Base-by-base conservation (phyloP, 345 rosid species). In the Citrus reticulata region DNA sequence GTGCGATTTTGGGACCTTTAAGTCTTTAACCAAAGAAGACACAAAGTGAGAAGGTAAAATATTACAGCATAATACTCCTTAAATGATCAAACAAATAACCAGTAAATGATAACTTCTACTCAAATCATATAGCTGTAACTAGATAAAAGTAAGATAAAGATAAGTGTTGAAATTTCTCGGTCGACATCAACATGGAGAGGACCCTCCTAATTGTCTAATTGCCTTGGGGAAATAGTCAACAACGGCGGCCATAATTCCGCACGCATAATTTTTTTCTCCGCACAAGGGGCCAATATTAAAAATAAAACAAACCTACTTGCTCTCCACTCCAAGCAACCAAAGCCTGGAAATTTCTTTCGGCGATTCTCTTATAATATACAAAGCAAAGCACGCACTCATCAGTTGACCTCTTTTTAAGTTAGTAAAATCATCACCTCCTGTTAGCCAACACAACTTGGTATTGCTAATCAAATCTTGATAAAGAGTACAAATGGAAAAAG, bases 401-500 rank as follows among this genome's bases (percentile, higher is more conserved):
- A 20, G 3, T 20, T 22, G 29, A n/a, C 27, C 27, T 37, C 25
- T 1, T 66, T 9, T 9, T 4, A 66, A 11, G 10, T 30, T 58
- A 11, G 13, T 57, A 77, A 51, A 27, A 19, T 70, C 35, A 29
- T 24, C 10, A 7, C 49, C 46, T 5, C 13, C 22, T 39, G 57
- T 30, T 24, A 11, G 34, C 57, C n/a, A 69, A 7, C 11, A 59
- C 62, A 39, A 69, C 29, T 22, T 19, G 64, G 24, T 65, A 34
- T 65, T 19, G 35, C 55, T 72, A 32, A 32, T 17, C 22, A 57
- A 46, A 58, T 58, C 66, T 72, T 30, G 6, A 6, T 1, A 8
- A 19, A 75, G 39, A 75, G 69, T 2, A 74, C 5, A 32, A 27
- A 85, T 80, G 87, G 85, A 80, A 78, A 5, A 32, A 32, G 82